These are phyloP conservation scores for Albizia julibrissin DNA, from an alignment of 306 rosid genomes.

Conservation along the genomic window DNA sequence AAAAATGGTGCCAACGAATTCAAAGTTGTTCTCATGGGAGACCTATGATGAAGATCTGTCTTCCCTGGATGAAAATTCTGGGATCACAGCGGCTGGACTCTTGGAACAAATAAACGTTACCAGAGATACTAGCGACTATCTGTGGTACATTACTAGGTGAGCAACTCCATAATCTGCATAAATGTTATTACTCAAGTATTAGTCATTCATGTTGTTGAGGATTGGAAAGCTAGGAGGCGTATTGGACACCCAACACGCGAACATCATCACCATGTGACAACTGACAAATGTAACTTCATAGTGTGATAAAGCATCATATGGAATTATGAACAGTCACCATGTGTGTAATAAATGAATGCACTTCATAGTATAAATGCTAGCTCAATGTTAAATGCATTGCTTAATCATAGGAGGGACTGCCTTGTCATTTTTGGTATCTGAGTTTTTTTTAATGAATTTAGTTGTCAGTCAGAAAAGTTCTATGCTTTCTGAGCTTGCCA, in stretches of 20 bases:
- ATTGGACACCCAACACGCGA: too few species aligned
- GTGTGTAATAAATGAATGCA: background rate
- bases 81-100: conserved; percentile 64
- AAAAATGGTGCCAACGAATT: conserved; percentile 68
- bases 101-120: conserved; percentile 83
- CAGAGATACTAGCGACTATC: conserved; percentile 82
- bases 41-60: conserved; percentile 73
- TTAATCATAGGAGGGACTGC: background rate
- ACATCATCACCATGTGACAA: too few species aligned
- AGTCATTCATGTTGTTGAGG: background rate
- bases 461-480: background rate
- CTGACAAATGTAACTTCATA: too few species aligned
- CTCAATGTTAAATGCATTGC: background rate
- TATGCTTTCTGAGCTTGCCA: background rate
- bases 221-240: background rate
- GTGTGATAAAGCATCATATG: too few species aligned
- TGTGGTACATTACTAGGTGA: conserved; percentile 95
- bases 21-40: conserved; percentile 72
- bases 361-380: background rate
- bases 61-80: conserved; percentile 64
- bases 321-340: background rate
- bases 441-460: background rate
- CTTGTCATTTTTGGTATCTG: background rate
- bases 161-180: conserved; percentile 14
- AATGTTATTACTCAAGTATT: background rate